Percentiles rank a stretch among this genome's conserved stretches.
phyloP scores from a whole-genome alignment of 2,329 filamentous ascomycete species.

The Teratosphaeriaceae sp. region DNA sequence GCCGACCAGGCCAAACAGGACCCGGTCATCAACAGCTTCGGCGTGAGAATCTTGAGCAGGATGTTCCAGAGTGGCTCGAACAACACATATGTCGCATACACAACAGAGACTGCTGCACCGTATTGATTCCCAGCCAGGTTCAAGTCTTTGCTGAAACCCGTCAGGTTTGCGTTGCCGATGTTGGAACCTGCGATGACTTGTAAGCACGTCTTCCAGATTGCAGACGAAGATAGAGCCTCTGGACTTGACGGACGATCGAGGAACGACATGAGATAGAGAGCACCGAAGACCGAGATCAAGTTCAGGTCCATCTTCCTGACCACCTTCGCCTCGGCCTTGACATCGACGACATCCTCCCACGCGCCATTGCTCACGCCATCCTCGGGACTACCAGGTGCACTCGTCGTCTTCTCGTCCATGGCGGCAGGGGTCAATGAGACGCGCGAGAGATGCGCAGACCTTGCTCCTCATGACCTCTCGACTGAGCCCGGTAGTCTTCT shows the following conservation, averaged over 20 bases:
- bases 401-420: not conserved
- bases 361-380: not conserved
- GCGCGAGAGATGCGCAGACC: too few species aligned
- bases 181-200: too few species aligned
- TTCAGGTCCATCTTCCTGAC: constrained; percentile 3
- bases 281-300: constrained; percentile 2
- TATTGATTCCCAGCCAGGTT: not conserved
- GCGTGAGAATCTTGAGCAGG: constrained; percentile 5
- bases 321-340: constrained; percentile 1
- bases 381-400: not conserved
- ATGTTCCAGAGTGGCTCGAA: constrained; percentile 3
- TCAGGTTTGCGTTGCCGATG: constrained; percentile 5
- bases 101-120: constrained; percentile 2
- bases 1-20: constrained; percentile 4
- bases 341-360: not conserved
- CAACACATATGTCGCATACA: constrained; percentile 7
- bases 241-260: too few species aligned
- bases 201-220: not conserved
- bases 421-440: too few species aligned
- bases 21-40: constrained; percentile 1
- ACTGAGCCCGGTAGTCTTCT: too few species aligned
- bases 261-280: constrained; percentile 1
- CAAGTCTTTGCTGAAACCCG: constrained; percentile 2
- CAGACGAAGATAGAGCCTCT: not conserved
- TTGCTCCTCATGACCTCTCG: too few species aligned